phyloP scores from a whole-genome alignment of 805 yeast species.

The Ogataea trehaloabstinens region DNA sequence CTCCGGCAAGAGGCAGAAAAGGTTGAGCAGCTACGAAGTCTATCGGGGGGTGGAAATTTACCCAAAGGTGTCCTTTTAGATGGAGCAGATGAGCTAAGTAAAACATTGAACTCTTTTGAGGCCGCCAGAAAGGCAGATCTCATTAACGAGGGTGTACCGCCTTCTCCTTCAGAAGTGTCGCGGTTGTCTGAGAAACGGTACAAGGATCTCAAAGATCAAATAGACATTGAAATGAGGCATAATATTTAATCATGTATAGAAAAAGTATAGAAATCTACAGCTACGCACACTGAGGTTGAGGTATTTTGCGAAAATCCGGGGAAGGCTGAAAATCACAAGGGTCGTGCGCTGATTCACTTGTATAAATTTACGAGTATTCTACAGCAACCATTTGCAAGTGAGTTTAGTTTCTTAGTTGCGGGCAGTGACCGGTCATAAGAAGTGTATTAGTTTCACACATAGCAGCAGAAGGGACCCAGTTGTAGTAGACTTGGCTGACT shows the following conservation, averaged over 20 bases:
- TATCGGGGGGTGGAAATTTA: constrained; percentile 63
- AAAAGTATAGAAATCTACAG: too few relatives aligned
- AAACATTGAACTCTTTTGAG: constrained; percentile 71
- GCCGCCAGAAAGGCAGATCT: constrained; percentile 81
- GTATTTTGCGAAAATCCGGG: too few relatives aligned
- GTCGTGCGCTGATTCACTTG: not conserved
- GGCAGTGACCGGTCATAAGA: too few relatives aligned
- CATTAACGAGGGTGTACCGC: constrained; percentile 85
- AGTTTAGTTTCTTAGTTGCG: too few relatives aligned
- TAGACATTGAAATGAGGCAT: constrained; percentile 4
- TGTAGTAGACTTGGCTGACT: too few relatives aligned
- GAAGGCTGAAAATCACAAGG: too few relatives aligned
- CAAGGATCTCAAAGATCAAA: constrained; percentile 50
- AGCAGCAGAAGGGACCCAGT: too few relatives aligned
- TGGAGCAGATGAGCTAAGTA: constrained; percentile 76
- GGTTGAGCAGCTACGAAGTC: constrained; percentile 74
- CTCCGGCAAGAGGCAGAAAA: constrained; percentile 86
- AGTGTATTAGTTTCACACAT: too few relatives aligned
- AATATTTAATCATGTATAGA: too few relatives aligned
- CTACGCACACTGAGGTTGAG: too few relatives aligned
- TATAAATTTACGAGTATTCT: too few relatives aligned
- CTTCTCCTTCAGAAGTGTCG: constrained; percentile 42
- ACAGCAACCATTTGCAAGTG: too few relatives aligned
- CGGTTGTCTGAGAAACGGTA: constrained; percentile 20
- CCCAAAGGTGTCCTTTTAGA: constrained; percentile 87